Evolutionary conservation across 1,139 yeast genomes (phyloP), one percentile per base, ranked within the genome.

Genomic region (Nakaseomyces kungkrabaensis): DNA sequence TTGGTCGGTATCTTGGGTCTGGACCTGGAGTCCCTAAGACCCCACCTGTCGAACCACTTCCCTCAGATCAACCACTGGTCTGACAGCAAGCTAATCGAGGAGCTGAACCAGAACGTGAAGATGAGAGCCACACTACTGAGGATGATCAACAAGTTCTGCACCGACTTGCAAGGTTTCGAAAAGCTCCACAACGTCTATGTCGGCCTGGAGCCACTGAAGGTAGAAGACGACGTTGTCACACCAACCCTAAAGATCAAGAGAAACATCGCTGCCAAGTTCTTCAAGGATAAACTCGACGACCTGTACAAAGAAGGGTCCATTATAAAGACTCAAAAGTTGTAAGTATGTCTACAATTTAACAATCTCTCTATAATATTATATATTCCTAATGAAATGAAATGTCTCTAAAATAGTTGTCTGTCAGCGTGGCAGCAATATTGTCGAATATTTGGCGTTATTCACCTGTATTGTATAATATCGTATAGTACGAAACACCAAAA

Each of bases 211-310:
- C 90, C 94, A 2, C 75, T 85, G 63, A 79, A 75, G 32, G 67
- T 79, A 33, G 84, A 77, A 45, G 78, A 79, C 52, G 82, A 80
- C 48, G 77, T 80, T 11, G 68, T 85, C 43, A 85, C 95, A 4
- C 94, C 94, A 43, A 85, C 95, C 2, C 68, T 85, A 62, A 85
- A 85, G 68, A 75, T 84, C 54, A 83, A 81, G 68, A 72, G 95
- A 59, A 75, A 77, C 6, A 69, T 73, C 43, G 85, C 87, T 9
- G 68, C 74, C 37, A 75, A 74, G 58, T 70, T 69, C 57, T 85
- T 79, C 65, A 69, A 69, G 49, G 58, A 65, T 1, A 70, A 68
- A n/a, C 68, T 84, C 51, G 72, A 73, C 5, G 62, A 59, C n/a
- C 69, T 85, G 69, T 85, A 85, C 59, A 70, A 68, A 5, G 88